A percentile compares a stretch with the other conserved stretches of the same genome.
Evolutionary conservation across 768 basidiomycete genomes (phyloP).

Genomic region (Coprinopsis strossmayeri): DNA sequence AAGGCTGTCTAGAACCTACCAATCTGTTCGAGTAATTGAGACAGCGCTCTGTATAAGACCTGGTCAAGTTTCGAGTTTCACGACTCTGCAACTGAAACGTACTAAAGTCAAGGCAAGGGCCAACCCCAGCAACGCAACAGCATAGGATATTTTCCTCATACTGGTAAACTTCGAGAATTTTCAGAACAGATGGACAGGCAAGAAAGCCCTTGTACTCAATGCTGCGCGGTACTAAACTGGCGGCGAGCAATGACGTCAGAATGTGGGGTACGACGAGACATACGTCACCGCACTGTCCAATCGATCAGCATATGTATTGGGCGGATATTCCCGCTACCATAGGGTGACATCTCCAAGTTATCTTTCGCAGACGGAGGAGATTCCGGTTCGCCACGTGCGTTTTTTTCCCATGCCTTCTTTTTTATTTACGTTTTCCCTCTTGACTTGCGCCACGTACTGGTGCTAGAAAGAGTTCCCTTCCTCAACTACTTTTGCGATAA

Average conservation of each 20-base stretch:
- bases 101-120: conserved; percentile 45
- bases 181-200: not conserved
- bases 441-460: too few species aligned
- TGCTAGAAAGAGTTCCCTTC: too few species aligned
- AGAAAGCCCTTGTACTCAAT: not conserved
- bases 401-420: too few species aligned
- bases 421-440: too few species aligned
- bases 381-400: too few species aligned
- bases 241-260: not conserved
- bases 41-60: conserved; percentile 47
- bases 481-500: too few species aligned
- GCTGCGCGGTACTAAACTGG: not conserved
- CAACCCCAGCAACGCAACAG: conserved; percentile 54
- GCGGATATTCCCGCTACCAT: not conserved
- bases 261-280: not conserved
- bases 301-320: too few species aligned
- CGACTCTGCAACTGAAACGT: conserved; percentile 3
- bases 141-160: conserved; percentile 67
- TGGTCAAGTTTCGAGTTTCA: not conserved
- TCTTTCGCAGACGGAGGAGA: too few species aligned
- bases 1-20: conserved; percentile 32
- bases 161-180: not conserved
- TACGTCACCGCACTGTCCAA: not conserved
- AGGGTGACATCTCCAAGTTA: too few species aligned
- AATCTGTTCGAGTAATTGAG: conserved; percentile 53